Evolutionary conservation across 495 filamentous ascomycete species (phyloP).

Genomic region (Daldinia childiae): DNA sequence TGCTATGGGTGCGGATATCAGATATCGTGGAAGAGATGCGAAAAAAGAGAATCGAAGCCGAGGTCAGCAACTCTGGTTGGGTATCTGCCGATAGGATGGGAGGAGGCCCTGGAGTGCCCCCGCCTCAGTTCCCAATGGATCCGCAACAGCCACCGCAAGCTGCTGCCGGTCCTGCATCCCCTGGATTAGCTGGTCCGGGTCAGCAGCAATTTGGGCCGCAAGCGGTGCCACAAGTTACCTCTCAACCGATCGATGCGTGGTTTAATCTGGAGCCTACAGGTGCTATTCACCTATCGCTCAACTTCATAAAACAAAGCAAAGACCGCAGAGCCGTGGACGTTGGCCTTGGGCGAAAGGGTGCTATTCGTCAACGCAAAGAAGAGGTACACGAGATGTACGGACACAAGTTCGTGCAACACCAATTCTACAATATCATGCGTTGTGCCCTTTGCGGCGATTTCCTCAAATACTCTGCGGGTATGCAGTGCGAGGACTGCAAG

Average conservation of each 20-base stretch:
- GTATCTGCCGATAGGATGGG: constrained; percentile 95
- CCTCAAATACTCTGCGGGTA: constrained; percentile 96
- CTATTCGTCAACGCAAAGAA: constrained; percentile 95
- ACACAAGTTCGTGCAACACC: constrained; percentile 96
- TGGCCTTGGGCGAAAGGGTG: constrained; percentile 93
- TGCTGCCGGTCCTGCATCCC: constrained; percentile 47
- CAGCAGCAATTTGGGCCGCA: constrained; percentile 40
- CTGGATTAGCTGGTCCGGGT: constrained; percentile 21
- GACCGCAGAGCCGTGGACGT: constrained; percentile 75
- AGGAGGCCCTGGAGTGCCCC: constrained; percentile 49
- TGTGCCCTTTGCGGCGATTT: constrained; percentile 98
- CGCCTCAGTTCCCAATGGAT: constrained; percentile 65
- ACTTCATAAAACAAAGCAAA: constrained; percentile 77
- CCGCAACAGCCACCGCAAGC: constrained; percentile 57
- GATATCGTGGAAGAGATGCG: constrained; percentile 98
- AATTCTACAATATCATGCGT: constrained; percentile 99
- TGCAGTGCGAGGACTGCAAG: constrained; percentile 99
- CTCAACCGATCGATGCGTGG: constrained; percentile 88
- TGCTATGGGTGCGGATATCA: constrained; percentile 96
- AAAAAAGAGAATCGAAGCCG: constrained; percentile 94
- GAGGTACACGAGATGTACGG: constrained; percentile 98
- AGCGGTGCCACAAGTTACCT: constrained; percentile 55
- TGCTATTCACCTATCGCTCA: constrained; percentile 77
- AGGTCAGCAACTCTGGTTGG: constrained; percentile 91
- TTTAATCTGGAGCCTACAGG: constrained; percentile 96